phyloP scores from a whole-genome alignment of 2,329 filamentous ascomycete genomes.

The Ambrosiella cleistominuta region DNA sequence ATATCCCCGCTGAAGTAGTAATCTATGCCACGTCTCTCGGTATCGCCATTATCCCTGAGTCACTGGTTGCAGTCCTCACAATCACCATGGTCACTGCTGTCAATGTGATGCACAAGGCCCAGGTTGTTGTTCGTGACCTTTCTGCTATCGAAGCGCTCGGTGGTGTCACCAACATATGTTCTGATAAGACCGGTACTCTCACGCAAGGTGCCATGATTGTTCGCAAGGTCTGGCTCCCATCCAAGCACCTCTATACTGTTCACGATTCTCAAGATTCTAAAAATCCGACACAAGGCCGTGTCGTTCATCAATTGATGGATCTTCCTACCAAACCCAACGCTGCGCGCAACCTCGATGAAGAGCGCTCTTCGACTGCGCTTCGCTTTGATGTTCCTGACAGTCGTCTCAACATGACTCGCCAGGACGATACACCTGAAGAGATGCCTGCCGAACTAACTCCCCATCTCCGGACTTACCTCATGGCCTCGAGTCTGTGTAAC shows the following conservation, averaged over 20 bases:
- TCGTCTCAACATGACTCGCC: conserved; percentile 25
- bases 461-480: conserved; percentile 32
- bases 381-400: conserved; percentile 46
- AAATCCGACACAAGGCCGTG: conserved; percentile 40
- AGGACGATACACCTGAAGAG: conserved; percentile 20
- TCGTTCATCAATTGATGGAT: conserved; percentile 27
- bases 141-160: conserved; percentile 52
- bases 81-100: conserved; percentile 53
- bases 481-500: conserved; percentile 47
- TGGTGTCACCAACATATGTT: conserved; percentile 56
- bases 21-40: conserved; percentile 41
- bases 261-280: conserved; percentile 41
- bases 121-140: conserved; percentile 48
- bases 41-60: conserved; percentile 46
- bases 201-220: conserved; percentile 55
- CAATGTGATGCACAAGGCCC: conserved; percentile 45
- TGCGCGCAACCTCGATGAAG: conserved; percentile 36
- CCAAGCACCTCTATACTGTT: conserved; percentile 39
- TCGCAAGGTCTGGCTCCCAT: conserved; percentile 47
- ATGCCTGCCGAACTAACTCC: conserved; percentile 28
- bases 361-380: conserved; percentile 41
- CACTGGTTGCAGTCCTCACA: conserved; percentile 49
- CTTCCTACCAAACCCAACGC: background rate
- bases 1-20: conserved; percentile 33
- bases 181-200: conserved; percentile 55